A percentile compares a stretch with the other conserved stretches of the same genome.
Evolutionary conservation across 75 land plant species (phyloP).

Genomic region (Pinus taeda): DNA sequence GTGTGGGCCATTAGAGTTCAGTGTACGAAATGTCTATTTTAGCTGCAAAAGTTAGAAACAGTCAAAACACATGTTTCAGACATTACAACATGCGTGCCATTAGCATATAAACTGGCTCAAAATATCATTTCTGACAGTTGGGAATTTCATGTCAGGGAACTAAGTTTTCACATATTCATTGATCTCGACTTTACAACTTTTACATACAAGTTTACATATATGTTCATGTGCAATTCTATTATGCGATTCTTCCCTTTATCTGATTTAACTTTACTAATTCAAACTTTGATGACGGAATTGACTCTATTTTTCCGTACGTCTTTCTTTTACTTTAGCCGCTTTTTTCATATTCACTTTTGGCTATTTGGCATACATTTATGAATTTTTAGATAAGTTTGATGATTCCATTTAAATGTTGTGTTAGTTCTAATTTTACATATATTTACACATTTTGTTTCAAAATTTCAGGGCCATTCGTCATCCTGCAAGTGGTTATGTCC

Average conservation of each 20-base stretch:
- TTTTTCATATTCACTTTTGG: neutral
- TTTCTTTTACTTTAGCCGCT: neutral
- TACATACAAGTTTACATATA: neutral
- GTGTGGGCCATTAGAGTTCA: no score
- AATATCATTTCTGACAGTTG: no score
- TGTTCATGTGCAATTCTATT: neutral
- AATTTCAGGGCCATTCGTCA: conserved; percentile 96
- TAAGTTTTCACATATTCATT: neutral
- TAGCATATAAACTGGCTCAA: no score
- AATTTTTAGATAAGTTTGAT: neutral
- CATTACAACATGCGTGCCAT: no score
- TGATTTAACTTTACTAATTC: neutral
- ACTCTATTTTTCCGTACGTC: neutral
- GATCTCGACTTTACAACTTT: neutral
- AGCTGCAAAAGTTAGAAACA: no score
- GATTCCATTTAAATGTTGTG: neutral
- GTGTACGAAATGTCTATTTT: no score
- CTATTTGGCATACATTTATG: neutral
- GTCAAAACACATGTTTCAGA: no score
- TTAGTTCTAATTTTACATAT: neutral
- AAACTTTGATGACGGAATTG: neutral
- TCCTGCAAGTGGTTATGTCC: conserved; percentile 99
- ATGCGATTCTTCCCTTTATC: neutral
- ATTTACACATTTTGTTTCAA: neutral
- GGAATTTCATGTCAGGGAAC: no score